Evolutionary conservation across 148 eudicot genomes (phyloP).

Genomic region (Spergularia bocconei): DNA sequence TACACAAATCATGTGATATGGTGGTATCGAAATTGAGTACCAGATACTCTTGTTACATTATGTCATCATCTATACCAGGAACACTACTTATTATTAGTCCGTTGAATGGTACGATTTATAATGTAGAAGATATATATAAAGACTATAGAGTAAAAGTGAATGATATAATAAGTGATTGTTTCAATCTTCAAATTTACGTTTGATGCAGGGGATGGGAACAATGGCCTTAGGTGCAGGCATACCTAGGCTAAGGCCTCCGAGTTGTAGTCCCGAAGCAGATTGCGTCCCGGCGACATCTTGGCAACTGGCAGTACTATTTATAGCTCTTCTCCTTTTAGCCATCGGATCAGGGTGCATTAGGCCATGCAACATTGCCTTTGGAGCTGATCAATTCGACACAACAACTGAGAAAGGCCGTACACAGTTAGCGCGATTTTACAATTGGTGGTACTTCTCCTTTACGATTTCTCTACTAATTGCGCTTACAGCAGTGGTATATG

Average conservation of each 20-base stretch:
- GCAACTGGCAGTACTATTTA: constrained; percentile 54
- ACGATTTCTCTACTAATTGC: constrained; percentile 58
- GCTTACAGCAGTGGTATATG: constrained; percentile 57
- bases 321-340: constrained; percentile 43
- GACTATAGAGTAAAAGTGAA: no score
- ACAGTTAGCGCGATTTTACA: constrained; percentile 60
- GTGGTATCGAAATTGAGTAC: no score
- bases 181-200: background rate
- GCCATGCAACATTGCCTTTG: constrained; percentile 81
- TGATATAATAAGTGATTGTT: background rate
- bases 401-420: constrained; percentile 48
- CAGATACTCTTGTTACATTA: no score
- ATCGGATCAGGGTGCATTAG: constrained; percentile 57
- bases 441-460: constrained; percentile 79
- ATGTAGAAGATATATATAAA: background rate
- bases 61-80: no score
- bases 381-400: constrained; percentile 74
- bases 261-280: constrained; percentile 17
- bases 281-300: constrained; percentile 37
- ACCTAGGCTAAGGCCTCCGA: constrained; percentile 42
- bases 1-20: no score
- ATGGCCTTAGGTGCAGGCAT: constrained; percentile 53
- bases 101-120: background rate
- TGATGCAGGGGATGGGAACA: constrained; percentile 58
- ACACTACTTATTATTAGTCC: no score